Evolutionary conservation across 129 eudicot genomes (phyloP), one percentile per base, ranked within the genome.

Genomic region (Chrysanthemum lavandulifolium): DNA sequence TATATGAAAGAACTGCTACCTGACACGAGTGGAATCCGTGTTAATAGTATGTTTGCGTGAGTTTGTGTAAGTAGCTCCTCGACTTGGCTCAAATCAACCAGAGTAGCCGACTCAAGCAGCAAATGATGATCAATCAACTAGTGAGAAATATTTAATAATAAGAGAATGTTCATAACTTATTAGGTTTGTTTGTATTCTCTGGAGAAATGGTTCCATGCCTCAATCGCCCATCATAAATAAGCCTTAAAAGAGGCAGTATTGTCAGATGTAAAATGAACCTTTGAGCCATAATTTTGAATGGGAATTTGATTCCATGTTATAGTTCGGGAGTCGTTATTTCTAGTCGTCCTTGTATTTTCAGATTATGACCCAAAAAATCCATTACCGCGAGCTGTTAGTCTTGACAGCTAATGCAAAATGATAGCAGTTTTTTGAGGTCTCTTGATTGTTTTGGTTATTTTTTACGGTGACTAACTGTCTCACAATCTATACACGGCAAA

Each of bases 1-100:
- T 94, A 94, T 71, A 90, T 88, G 85, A 94, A 94, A 84, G 81
- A 78, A 66, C 82, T 94, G 73, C 78, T 77, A 31, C 98, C 98
- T 4, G 96, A 90, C 80, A 84, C 72, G 12, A 90, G 98, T 25
- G 98, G 98, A 21, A 90, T 94, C 53, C 82, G 79, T 67, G 70
- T 84, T 33, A 59, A 78, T 61, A 60, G 82, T 25, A 82, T 88
- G 71, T 88, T 78, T 61, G 79, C 76, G 56, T 83, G 72, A 76
- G 67, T 50, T 23, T 36, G 4, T 40, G 3, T 16, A 64, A n/a
- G 25, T 14, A 45, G 33, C 18, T 25, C 50, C 49, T 25, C 6
- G 11, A 4, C 49, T 33, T 13, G 68, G 7, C 62, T 8, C 15
- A 59, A 21, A 36, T 65, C 43, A 13, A 18, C 15, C 51, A 69